These are phyloP conservation scores for Buxus sempervirens DNA, from an alignment of 164 flowering plant species.

Conservation along the genomic window DNA sequence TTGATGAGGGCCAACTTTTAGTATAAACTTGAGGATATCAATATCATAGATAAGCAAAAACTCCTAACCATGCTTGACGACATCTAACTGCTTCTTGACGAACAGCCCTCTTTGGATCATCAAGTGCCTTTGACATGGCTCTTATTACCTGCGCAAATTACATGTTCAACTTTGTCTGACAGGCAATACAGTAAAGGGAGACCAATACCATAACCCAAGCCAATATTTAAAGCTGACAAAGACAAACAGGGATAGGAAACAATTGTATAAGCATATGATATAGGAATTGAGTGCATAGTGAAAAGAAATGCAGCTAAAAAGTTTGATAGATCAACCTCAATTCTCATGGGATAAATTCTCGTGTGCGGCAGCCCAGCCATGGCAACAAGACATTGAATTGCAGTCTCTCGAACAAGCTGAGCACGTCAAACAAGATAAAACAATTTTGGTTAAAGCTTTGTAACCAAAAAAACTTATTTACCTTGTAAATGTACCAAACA, in stretches of 20 bases:
- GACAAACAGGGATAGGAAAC: background rate
- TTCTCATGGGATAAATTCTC: slow-evolving; percentile 72
- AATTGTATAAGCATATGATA: background rate
- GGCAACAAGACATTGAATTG: slow-evolving; percentile 88
- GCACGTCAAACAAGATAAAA: slow-evolving; percentile 1
- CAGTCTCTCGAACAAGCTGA: slow-evolving; percentile 91
- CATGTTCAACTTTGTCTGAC: background rate
- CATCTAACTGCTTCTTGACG: slow-evolving; percentile 94
- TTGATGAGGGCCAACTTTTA: background rate
- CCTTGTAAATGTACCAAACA: background rate
- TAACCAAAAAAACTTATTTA: background rate
- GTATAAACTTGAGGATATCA: background rate
- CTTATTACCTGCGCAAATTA: slow-evolving; percentile 48
- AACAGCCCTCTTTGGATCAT: slow-evolving; percentile 83
- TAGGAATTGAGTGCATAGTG: background rate
- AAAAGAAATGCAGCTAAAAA: background rate
- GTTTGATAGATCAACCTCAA: slow-evolving; percentile 42
- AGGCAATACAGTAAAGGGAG: background rate
- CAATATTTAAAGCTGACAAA: background rate
- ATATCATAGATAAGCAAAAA: background rate
- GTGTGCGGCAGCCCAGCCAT: slow-evolving; percentile 60
- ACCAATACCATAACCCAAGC: background rate
- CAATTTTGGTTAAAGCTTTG: background rate
- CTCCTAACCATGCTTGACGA: slow-evolving; percentile 73
- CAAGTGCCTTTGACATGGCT: slow-evolving; percentile 64